Evolutionary conservation across 106 monocot genomes (phyloP), one percentile per base, ranked within the genome.

Genomic region (Cymbidium sinense): DNA sequence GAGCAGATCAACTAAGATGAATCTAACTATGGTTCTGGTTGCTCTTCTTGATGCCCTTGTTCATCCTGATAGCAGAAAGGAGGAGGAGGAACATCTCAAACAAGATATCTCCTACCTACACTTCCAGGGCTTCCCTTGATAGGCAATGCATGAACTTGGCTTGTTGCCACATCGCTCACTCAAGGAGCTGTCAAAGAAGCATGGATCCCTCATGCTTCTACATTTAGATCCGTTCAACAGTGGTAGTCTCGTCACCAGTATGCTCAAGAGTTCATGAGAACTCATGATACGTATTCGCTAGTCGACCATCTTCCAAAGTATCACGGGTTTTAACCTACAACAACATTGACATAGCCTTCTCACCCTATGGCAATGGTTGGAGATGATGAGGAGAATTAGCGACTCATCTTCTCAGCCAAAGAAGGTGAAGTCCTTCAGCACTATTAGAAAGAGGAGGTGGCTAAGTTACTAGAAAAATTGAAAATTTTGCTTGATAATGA

Each of bases 191-290:
- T 70, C 85, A 6, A 23, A 44, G 30, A 81, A 81, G 81, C 67
- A 85, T 34, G 81, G 81, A 12, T 77, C 81, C 7, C 58, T 85
- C 30, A 81, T 85, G 85, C 81, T 77, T 50, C 81, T 85, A 8
- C 81, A 78, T 69, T 85, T 17, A 81, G 85, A 2, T 50, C 51
- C n/a, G 21, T 81, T 17, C 72, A 1, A 77, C 74, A 1, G 9
- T 85, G 21, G 81, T 85, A 19, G 78, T 85, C 64, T 78, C 85
- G 4, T 85, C 85, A 0, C 34, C 73, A 77, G 11, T 13, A 39
- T 58, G 85, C 85, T 1, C 43, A 28, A 47, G 77, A 77, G 43
- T 41, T 81, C 34, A 39, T 81, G 62, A 85, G 67, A 62, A 81
- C 51, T 34, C 77, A 85, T 1, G 81, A 85, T 11, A 41, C 9